Evolutionary conservation across 1,139 yeast species (phyloP), one percentile per base, ranked within the genome.

Genomic region (Debaryomyces subglobosus): DNA sequence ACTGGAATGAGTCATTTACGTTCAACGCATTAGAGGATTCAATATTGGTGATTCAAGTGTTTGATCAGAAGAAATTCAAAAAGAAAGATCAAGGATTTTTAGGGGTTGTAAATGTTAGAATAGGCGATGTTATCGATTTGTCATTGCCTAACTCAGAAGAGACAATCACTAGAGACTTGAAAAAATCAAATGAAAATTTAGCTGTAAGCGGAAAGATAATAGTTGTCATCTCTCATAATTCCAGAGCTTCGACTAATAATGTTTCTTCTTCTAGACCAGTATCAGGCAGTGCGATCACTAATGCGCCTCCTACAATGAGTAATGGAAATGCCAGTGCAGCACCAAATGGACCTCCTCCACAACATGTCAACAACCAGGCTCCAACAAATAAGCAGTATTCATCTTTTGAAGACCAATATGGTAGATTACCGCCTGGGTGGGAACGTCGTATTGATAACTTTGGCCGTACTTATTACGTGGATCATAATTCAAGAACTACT

Each of bases 71-170:
- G 66, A 94, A 94, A 70, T 94, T 94, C 74, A 94, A 94, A 67
- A 91, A 91, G 85, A 92, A 91, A 79, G 99, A 94, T 65, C 99
- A 94, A 69, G 99, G 99, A n/a, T 94, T 94, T 60, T 76, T 94
- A 46, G 99, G 99, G 50, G 99, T 94, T 18, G 95, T 95, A 51
- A 95, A 94, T 69, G 82, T 94, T 46, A 79, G 96, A 58, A 82
- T 92, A 39, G 95, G 96, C 42, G 98, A 94, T 67, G 92, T 89
- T 36, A 81, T 94, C 52, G 96, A 91, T 66, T 72, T 91, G 52
- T 76, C 77, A 24, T 76, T 82, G 51, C 74, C 63, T 51, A 68
- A 72, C 56, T 74, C 80, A 39, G 92, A 86, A 65, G 97, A 92
- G 69, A 94, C 97, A 55, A 85, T 94, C 54, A 92, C 98, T 2